These are phyloP conservation scores for Themeda triandra DNA, from an alignment of 176 grass and related monocot genomes.

Conservation along the genomic window DNA sequence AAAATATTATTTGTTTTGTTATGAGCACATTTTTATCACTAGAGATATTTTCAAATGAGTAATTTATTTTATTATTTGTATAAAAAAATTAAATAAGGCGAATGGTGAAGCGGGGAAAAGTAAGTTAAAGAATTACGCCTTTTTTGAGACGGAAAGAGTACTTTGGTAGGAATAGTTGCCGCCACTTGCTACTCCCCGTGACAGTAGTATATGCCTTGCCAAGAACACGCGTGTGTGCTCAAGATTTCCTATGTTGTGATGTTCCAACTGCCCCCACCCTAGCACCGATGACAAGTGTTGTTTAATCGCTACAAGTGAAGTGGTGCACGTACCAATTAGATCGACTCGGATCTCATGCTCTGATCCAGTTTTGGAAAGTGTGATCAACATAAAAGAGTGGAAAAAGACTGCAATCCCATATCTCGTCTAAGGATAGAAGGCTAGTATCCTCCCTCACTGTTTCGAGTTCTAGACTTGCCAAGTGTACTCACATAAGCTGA, in stretches of 20 bases:
- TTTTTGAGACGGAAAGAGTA: no score
- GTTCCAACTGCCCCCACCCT: not conserved
- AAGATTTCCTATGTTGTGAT: not conserved
- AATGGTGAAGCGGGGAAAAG: no score
- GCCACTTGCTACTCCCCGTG: no score
- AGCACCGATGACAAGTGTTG: not conserved
- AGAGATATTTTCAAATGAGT: no score
- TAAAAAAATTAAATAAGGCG: no score
- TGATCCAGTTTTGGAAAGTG: not conserved
- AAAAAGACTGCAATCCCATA: no score
- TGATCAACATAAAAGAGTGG: not conserved
- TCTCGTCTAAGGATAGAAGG: not conserved
- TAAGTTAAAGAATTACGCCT: no score
- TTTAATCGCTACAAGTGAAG: not conserved
- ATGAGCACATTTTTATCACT: no score
- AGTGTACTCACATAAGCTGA: not conserved
- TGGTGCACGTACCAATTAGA: not conserved
- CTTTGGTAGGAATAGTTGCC: no score
- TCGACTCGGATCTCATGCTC: not conserved
- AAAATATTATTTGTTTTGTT: no score
- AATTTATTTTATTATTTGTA: no score
- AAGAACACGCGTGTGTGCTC: not conserved
- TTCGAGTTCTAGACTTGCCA: not conserved
- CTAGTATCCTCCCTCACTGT: not conserved
- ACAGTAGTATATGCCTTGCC: not conserved